Evolutionary conservation across 805 yeast species (phyloP).

Genomic region (Lachancea cidri): DNA sequence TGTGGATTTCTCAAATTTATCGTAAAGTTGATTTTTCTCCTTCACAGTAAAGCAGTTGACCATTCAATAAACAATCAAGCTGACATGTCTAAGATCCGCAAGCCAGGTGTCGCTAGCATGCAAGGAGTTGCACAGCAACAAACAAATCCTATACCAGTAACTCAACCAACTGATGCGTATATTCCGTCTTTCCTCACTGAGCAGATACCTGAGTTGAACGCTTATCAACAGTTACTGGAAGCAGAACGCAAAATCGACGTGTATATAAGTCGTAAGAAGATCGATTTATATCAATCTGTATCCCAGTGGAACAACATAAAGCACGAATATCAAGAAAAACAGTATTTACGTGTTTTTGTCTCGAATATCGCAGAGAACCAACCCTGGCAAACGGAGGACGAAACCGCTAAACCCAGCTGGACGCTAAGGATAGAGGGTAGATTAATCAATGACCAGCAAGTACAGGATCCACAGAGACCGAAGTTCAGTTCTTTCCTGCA

Average conservation of each 20-base stretch:
- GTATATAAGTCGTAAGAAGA: constrained; percentile 71
- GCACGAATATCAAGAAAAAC: constrained; percentile 42
- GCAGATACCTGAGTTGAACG: constrained; percentile 62
- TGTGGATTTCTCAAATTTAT: background rate
- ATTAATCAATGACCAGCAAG: constrained; percentile 48
- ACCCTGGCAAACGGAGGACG: constrained; percentile 63
- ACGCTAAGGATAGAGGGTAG: constrained; percentile 86
- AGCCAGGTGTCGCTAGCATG: constrained; percentile 1
- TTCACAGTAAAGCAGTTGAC: too few relatives aligned
- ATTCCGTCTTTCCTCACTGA: constrained; percentile 43
- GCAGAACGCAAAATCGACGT: constrained; percentile 84
- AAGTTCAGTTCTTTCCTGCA: constrained; percentile 77
- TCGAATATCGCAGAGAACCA: constrained; percentile 82
- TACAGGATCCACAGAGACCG: constrained; percentile 45
- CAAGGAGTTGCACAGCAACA: constrained; percentile 14
- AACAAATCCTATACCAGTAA: constrained; percentile 26
- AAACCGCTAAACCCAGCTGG: constrained; percentile 56
- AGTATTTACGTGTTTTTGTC: constrained; percentile 71
- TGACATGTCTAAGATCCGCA: constrained; percentile 5
- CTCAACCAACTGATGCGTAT: constrained; percentile 49
- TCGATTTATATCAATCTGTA: constrained; percentile 73
- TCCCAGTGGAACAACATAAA: constrained; percentile 41
- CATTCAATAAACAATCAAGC: too few relatives aligned
- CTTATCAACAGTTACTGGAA: constrained; percentile 64
- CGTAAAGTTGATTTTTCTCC: too few relatives aligned